phyloP scores from a whole-genome alignment of 306 rosid species.

The Lathyrus oleraceus region DNA sequence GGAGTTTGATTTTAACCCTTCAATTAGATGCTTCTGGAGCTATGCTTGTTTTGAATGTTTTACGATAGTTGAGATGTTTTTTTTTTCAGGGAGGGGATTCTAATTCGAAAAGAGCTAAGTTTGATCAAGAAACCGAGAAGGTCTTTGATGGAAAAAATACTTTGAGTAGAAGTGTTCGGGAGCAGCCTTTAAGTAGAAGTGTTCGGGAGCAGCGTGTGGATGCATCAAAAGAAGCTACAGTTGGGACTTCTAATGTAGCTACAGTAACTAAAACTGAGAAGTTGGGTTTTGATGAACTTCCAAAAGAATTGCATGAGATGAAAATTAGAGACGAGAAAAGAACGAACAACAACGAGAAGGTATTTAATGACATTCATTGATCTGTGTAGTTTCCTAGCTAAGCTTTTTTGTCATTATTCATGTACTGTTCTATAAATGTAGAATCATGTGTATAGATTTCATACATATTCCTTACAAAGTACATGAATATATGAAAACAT shows the following conservation, averaged over 20 bases:
- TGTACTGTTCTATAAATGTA: conserved; percentile 8
- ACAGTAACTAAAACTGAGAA: conserved; percentile 48
- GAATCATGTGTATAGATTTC: neutral
- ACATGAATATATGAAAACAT: neutral
- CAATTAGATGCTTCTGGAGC: neutral
- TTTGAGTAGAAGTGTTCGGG: conserved; percentile 25
- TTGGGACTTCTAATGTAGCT: conserved; percentile 51
- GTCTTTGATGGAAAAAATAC: conserved; percentile 37
- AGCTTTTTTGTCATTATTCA: conserved; percentile 2
- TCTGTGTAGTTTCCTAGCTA: neutral
- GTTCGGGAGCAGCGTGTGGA: conserved; percentile 40
- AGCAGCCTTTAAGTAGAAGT: conserved; percentile 25
- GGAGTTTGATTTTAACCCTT: neutral
- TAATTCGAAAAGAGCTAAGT: conserved; percentile 58
- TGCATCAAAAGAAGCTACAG: conserved; percentile 44
- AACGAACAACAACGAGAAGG: conserved; percentile 63
- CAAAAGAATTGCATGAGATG: conserved; percentile 70
- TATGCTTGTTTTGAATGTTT: neutral
- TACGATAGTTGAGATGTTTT: neutral
- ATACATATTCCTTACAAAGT: neutral
- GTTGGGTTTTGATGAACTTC: conserved; percentile 63
- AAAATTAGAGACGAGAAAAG: conserved; percentile 70
- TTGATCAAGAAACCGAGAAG: conserved; percentile 59
- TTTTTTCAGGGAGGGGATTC: conserved; percentile 65
- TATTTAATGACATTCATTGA: conserved; percentile 27